Base-by-base conservation (phyloP, 2,329 filamentous ascomycete genomes). In the Colletotrichum sp. region DNA sequence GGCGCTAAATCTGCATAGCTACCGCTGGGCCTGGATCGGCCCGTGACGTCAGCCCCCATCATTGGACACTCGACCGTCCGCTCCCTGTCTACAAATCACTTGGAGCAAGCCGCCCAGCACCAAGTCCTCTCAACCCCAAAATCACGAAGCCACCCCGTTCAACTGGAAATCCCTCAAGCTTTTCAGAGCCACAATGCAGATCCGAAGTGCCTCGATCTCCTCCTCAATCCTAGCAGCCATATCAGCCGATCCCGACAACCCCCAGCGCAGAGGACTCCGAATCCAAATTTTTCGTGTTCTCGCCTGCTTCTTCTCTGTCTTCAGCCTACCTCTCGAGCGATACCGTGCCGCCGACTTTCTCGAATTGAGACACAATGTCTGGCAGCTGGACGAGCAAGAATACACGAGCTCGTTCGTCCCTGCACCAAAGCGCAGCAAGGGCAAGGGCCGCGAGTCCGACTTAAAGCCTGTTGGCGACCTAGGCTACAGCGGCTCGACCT, bases 401-500 rank as follows among this genome's bases (percentile, higher is more conserved):
- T 88, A 88, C 61, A 19, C 76, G 0, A 71, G 76, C 11, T 87
- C 86, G 0, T 88, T 88, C n/a, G n/a, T n/a, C n/a, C n/a, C n/a
- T n/a, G n/a, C n/a, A n/a, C 74, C 79, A 78, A 80, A 79, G 34
- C 55, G 57, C 6, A 61, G 52, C n/a, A 68, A 72, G 27, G 74
- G 74, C 86, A 78, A 84, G 82, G 71, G 84, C 84, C 81, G 81
- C 22, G 81, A 82, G 19, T 82, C 85, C 0, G 72, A 81, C 39
- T 84, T 95, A 36, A 83, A 88, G 3, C 83, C 92, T 1, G 89
- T 93, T 76, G 93, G 92, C 2, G 93, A 95, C 80, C 87, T 95
- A 83, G 94, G 94, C 4, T 94, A 94, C 81, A 94, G 92, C 32
- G 94, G 94, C 65, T 95, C 93, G 84, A 94, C 93, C 0, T 95